Conservation (phyloP, 2,329 filamentous ascomycete species). For the Penicillium sp. region DNA sequence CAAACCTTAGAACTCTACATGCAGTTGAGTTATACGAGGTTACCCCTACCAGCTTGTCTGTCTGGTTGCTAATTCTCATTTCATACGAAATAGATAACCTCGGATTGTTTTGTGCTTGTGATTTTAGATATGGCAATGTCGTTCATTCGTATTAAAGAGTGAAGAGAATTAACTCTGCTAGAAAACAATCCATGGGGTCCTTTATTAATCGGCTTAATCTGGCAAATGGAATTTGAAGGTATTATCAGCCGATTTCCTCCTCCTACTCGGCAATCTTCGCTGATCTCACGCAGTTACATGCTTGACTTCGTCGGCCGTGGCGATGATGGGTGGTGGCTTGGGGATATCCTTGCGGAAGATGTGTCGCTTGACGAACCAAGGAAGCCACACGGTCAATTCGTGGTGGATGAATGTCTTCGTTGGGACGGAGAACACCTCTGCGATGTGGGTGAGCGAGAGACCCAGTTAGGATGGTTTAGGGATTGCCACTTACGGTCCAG, state of each 20-base stretch:
- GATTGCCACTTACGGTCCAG: constrained; percentile 28
- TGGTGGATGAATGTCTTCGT: constrained; percentile 60
- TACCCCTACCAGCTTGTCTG: too few relatives aligned
- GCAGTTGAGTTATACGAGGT: background rate
- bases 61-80: too few relatives aligned
- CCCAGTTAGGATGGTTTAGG: too few relatives aligned
- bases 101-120: too few relatives aligned
- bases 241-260: background rate
- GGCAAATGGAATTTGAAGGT: background rate
- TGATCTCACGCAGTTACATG: background rate
- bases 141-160: background rate
- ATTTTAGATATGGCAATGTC: too few relatives aligned
- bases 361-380: constrained; percentile 64
- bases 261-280: background rate
- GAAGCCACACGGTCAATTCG: constrained; percentile 59
- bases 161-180: background rate
- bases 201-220: too few relatives aligned
- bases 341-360: constrained; percentile 53
- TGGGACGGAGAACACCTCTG: constrained; percentile 61
- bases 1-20: too few relatives aligned
- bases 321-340: constrained; percentile 28
- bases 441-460: constrained; percentile 52
- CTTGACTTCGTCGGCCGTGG: constrained; percentile 17
- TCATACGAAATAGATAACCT: too few relatives aligned
- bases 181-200: too few relatives aligned